These are phyloP conservation scores for Cyclotella kingstonii DNA, from an alignment of 108 stramenopile species.

Conservation along the genomic window DNA sequence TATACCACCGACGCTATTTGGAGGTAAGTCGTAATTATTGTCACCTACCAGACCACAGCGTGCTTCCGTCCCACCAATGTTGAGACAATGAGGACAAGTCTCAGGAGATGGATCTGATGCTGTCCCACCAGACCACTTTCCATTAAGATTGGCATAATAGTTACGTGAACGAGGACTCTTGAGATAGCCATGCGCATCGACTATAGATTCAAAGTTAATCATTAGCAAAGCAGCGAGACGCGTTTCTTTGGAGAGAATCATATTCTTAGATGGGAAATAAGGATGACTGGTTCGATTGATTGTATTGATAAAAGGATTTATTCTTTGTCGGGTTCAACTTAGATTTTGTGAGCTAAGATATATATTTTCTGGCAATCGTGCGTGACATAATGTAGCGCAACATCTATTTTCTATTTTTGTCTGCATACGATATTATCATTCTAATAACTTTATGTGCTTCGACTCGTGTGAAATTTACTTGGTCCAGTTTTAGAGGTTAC, in stretches of 20 bases:
- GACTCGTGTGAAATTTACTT: no score
- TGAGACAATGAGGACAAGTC: conserved; percentile 32
- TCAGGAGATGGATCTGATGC: conserved; percentile 18
- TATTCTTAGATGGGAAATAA: neutral
- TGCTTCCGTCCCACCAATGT: conserved; percentile 43
- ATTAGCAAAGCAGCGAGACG: conserved; percentile 2
- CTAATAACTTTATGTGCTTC: no score
- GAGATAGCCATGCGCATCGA: conserved; percentile 42
- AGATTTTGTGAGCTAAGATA: no score
- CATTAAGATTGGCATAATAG: conserved; percentile 28
- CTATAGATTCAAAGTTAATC: neutral
- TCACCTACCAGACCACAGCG: conserved; percentile 30
- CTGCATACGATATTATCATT: no score
- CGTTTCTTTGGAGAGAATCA: conserved; percentile 9
- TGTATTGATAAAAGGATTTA: no score
- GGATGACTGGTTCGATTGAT: neutral
- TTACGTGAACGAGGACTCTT: conserved; percentile 43
- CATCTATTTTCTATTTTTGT: no score
- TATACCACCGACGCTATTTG: conserved; percentile 35
- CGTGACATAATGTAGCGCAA: no score
- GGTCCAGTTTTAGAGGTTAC: no score
- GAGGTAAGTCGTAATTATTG: conserved; percentile 51
- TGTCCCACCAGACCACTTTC: conserved; percentile 23
- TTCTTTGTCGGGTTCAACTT: no score
- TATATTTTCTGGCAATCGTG: no score